Evolutionary conservation across 2,329 filamentous ascomycete species (phyloP), one percentile per base, ranked within the genome.

Genomic region (Aspergillus novoparasiticus): DNA sequence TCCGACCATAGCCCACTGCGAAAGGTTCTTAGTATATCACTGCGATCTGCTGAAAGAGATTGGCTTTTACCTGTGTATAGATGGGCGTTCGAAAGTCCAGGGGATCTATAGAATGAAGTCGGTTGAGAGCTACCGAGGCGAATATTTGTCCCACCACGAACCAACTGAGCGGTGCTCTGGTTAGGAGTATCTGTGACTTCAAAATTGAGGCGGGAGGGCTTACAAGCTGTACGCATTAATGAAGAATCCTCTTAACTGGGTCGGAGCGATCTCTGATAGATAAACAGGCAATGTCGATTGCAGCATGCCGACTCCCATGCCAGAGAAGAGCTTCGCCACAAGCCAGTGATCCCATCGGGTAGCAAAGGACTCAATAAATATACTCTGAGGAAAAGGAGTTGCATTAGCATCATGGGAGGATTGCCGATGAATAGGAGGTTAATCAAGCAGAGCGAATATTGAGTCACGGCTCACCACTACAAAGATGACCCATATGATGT

Each of bases 1-100:
- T 0, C 79, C 81, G 14, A 83, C 71, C 71, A 81, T 80, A 0
- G 76, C 76, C 81, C 81, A 83, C 71, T 83, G 66, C 2, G 26
- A 12, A 8, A 36, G 6, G 16, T 39, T 64, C 36, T 61, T 36
- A 59, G 45, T 6, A 14, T 45, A 16, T 14, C 54, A 23, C 21
- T 16, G 21, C 14, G 14, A 26, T 2, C 5, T 9, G 3, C 19
- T 14, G 9, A 10, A 8, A 16, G 54, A 10, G 2, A 21, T n/a
- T 30, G 8, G 39, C 59, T 4, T 67, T 45, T 21, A 77, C 76
- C 71, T 78, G 79, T 0, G 80, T 81, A 59, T 81, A 81, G 32
- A 83, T 79, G 2, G 81, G 75, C 4, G 73, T 75, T 8, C 74
- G 71, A 62, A 75, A 82, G 53, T 81, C 68, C 23, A 72, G 68